A percentile compares a stretch with the other conserved stretches of the same genome.
phyloP scores from a whole-genome alignment of 2,329 filamentous ascomycete species.

The Waltergamsia citrina region DNA sequence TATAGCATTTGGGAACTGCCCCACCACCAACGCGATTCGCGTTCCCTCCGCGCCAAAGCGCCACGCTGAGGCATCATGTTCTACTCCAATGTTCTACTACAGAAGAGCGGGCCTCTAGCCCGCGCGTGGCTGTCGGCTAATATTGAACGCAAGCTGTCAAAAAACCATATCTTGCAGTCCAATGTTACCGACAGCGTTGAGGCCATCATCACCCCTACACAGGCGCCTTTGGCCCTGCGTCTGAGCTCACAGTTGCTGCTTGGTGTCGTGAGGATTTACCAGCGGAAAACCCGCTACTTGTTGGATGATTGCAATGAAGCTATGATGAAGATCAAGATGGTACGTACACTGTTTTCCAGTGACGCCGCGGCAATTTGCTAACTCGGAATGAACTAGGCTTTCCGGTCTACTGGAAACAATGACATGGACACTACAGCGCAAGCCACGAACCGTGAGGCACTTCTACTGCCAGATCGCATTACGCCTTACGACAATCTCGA shows the following conservation, averaged over 20 bases:
- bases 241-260: slow-evolving; percentile 89
- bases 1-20: neutral
- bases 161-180: slow-evolving; percentile 89
- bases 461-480: slow-evolving; percentile 85
- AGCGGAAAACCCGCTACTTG: slow-evolving; percentile 90
- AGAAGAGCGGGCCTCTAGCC: slow-evolving; percentile 94
- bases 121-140: slow-evolving; percentile 98
- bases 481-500: slow-evolving; percentile 80
- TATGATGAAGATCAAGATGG: slow-evolving; percentile 97
- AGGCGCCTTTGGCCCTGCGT: slow-evolving; percentile 90
- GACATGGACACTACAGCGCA: slow-evolving; percentile 81
- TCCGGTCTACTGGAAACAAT: slow-evolving; percentile 88
- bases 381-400: slow-evolving; percentile 51
- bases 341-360: slow-evolving; percentile 27
- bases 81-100: slow-evolving; percentile 90
- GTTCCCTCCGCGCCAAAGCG: neutral
- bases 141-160: slow-evolving; percentile 95
- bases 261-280: slow-evolving; percentile 95
- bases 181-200: slow-evolving; percentile 92
- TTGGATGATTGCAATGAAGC: slow-evolving; percentile 97
- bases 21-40: neutral
- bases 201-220: slow-evolving; percentile 85
- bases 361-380: neutral
- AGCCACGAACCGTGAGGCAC: slow-evolving; percentile 71
- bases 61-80: slow-evolving; percentile 58